Evolutionary conservation across 1,284 basidiomycete genomes (phyloP), one percentile per base, ranked within the genome.

Genomic region (Ceratobasidium sp.): DNA sequence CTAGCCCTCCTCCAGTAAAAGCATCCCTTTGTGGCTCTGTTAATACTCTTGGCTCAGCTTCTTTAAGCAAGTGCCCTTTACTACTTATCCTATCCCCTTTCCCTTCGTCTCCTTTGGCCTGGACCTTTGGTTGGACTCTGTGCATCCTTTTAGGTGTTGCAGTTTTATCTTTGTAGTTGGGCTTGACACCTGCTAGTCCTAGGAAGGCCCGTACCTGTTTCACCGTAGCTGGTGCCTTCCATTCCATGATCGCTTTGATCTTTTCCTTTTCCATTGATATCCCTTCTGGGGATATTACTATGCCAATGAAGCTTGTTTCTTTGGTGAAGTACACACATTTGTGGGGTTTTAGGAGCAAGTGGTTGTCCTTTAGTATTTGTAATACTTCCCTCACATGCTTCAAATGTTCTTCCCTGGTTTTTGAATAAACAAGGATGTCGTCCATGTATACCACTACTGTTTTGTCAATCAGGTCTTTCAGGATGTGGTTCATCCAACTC

Each of bases 161-260:
- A n/a, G n/a, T n/a, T n/a, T n/a, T n/a, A n/a, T n/a, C n/a, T n/a
- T n/a, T n/a, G n/a, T n/a, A n/a, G n/a, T n/a, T n/a, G n/a, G n/a
- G n/a, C n/a, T n/a, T n/a, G n/a, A n/a, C n/a, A n/a, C n/a, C n/a
- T n/a, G n/a, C n/a, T n/a, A 86, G 81, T n/a, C 85, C 85, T 1
- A 86, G 61, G 80, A 86, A 85, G 2, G 60, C 42, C 61, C 82
- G 82, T 23, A 83, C 33, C 49, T 84, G 79, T 40, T 77, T 80
- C 23, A 84, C 78, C 4, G 53, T 82, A 1, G n/a, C 77, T 0
- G 84, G 85, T 1, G 53, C 23, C 3, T 82, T 82, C 85, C 85
- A 86, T 0, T 79, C 68, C 0, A 63, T 44, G 53, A 86, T 78
- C 2, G 82, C 78, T 10, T 81, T n/a, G 0, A 86, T 70, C 79